A percentile compares a stretch with the other conserved stretches of the same genome.
These are phyloP conservation scores for Chenopodium album DNA, from an alignment of 148 eudicot genomes.

Conservation along the genomic window DNA sequence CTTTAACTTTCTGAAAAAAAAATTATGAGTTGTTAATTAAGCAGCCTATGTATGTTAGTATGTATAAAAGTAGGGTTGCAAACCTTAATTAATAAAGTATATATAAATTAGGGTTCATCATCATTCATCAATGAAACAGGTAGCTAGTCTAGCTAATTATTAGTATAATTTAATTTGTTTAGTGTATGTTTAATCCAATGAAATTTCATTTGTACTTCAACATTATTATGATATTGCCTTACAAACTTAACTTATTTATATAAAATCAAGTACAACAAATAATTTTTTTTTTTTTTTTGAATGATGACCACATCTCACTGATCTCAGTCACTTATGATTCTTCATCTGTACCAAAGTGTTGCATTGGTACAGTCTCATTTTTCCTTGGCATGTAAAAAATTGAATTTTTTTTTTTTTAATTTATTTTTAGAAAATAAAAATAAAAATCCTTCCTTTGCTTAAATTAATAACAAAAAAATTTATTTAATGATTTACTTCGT, in stretches of 20 bases:
- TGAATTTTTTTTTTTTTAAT: not conserved
- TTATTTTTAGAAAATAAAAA: not conserved
- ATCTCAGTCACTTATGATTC: conserved; percentile 15
- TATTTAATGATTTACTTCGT: not conserved
- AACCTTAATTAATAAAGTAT: no score
- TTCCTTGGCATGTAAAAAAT: not conserved
- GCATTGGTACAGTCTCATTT: not conserved
- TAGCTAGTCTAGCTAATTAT: not conserved
- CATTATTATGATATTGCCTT: no score
- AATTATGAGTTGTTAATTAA: no score
- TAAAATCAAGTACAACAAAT: no score
- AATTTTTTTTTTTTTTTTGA: no score
- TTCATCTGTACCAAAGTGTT: conserved; percentile 6
- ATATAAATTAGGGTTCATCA: conserved; percentile 20
- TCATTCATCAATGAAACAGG: not conserved
- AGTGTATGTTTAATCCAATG: not conserved
- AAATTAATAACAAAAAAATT: not conserved
- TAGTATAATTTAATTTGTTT: not conserved
- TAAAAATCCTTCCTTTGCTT: not conserved
- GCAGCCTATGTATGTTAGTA: no score
- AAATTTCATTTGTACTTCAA: no score
- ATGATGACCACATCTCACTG: not conserved
- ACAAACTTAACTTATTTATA: no score
- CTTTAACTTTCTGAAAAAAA: no score
- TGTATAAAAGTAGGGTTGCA: no score